Base-by-base conservation (phyloP, 306 rosid genomes). In the Dalbergia oliveri region DNA sequence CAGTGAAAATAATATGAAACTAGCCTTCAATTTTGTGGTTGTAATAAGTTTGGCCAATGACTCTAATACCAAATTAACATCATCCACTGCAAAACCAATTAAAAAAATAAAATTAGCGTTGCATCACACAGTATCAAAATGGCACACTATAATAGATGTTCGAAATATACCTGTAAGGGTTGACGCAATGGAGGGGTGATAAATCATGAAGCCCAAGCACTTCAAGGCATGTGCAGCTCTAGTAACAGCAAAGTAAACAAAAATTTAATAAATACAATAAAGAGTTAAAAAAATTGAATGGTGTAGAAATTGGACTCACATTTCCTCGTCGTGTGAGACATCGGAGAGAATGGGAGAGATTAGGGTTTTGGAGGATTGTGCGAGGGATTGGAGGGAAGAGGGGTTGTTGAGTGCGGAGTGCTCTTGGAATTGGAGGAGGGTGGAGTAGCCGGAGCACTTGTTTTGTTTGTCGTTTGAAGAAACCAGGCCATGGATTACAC, bases 121-220 rank as follows among this genome's bases (percentile, higher is more conserved):
- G 11, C 43, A 53, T 53, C 19, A n/a, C 59, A 54, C 34, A 76
- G 23, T 11, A 39, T 13, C 67, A 56, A 78, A 37, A 21, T 12
- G 34, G 1, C 12, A 21, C 16, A 11, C 9, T 41, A 23, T 1
- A 54, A n/a, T 10, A 63, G 12, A 49, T 23, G 62, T 45, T 62
- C 13, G 19, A 65, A 15, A 59, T 51, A 59, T 84, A 92, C 98
- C 93, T 65, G 45, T 69, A 75, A 90, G 77, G 19, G 66, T 53
- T 58, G 91, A 81, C 58, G 83, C 83, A 21, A 89, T 75, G 60
- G 85, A 87, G 1, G 94, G 87, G 43, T 94, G 97, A 75, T 90
- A 94, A 72, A 89, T 84, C 91, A 94, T 84, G 89, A 94, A 92
- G 34, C 97, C 98, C 89, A 94, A 76, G 72, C 97, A 87, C 84